phyloP scores from a whole-genome alignment of 2,329 filamentous ascomycete genomes.

The Iodosphaeria phyllophila region DNA sequence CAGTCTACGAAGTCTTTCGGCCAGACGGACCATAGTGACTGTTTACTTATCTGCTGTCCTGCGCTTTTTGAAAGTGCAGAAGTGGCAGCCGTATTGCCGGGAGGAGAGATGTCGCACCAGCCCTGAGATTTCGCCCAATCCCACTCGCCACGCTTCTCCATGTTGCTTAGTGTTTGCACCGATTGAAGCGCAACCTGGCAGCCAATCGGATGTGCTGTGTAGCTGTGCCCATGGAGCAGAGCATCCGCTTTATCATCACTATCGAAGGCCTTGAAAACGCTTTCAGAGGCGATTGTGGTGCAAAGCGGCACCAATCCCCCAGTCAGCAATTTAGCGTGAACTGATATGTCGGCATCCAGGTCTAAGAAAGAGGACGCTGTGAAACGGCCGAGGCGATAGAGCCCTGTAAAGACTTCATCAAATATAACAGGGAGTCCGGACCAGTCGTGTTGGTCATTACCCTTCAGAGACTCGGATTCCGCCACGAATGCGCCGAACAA shows the following conservation, averaged over 20 bases:
- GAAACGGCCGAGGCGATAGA: slow-evolving; percentile 63
- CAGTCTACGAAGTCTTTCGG: slow-evolving; percentile 35
- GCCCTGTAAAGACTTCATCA: slow-evolving; percentile 75
- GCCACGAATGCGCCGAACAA: slow-evolving; percentile 27
- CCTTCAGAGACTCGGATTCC: slow-evolving; percentile 1
- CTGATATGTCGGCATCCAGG: slow-evolving; percentile 53
- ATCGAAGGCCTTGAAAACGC: slow-evolving; percentile 53
- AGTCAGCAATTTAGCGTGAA: slow-evolving; percentile 71
- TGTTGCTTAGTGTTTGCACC: slow-evolving; percentile 35
- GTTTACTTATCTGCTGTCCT: too few species aligned
- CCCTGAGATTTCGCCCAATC: slow-evolving; percentile 31
- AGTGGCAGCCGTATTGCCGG: slow-evolving; percentile 2
- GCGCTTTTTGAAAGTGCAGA: slow-evolving; percentile 2
- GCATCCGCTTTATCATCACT: slow-evolving; percentile 61
- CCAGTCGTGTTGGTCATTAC: slow-evolving; percentile 28
- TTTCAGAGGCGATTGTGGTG: slow-evolving; percentile 54
- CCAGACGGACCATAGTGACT: slow-evolving; percentile 76
- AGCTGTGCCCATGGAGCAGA: slow-evolving; percentile 68
- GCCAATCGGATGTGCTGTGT: slow-evolving; percentile 68
- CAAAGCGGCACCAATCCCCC: slow-evolving; percentile 65
- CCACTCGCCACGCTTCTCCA: slow-evolving; percentile 41
- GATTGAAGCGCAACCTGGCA: slow-evolving; percentile 61
- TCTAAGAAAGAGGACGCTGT: slow-evolving; percentile 52
- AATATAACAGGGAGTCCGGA: slow-evolving; percentile 60
- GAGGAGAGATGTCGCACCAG: slow-evolving; percentile 4